Evolutionary conservation across 257 asterid genomes (phyloP).

Genomic region (Ballota nigra): DNA sequence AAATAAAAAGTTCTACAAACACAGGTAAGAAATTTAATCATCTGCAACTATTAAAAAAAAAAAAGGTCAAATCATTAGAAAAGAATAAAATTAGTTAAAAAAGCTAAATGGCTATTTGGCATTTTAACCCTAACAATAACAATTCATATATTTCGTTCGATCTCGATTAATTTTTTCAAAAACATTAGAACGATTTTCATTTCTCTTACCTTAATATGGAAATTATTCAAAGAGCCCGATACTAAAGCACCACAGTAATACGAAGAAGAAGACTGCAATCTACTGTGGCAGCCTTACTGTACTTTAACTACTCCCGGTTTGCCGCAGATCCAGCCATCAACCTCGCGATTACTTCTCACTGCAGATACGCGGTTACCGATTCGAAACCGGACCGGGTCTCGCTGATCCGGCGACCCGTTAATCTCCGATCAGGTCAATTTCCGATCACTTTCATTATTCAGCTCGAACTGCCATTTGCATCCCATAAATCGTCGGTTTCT

Average conservation of each 20-base stretch:
- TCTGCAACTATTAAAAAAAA: not conserved
- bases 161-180: not conserved
- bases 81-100: too few relatives aligned
- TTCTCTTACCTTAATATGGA: not conserved
- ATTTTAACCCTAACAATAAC: too few relatives aligned
- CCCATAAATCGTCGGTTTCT: slow-evolving; percentile 7
- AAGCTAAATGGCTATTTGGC: too few relatives aligned
- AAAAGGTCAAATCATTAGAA: not conserved
- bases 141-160: too few relatives aligned
- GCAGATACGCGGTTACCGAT: slow-evolving; percentile 10
- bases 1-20: too few relatives aligned
- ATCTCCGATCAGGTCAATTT: slow-evolving; percentile 40
- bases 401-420: slow-evolving; percentile 31
- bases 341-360: slow-evolving; percentile 21
- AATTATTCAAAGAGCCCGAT: slow-evolving; percentile 9
- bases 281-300: slow-evolving; percentile 28
- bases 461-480: slow-evolving; percentile 8
- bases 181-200: not conserved
- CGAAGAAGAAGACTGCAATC: slow-evolving; percentile 25
- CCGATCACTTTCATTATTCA: slow-evolving; percentile 18
- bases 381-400: slow-evolving; percentile 17
- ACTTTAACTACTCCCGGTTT: slow-evolving; percentile 23
- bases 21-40: not conserved
- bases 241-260: slow-evolving; percentile 13
- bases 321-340: slow-evolving; percentile 31